A percentile compares a stretch with the other conserved stretches of the same genome.
These are phyloP conservation scores for Cryptococcus sp. DNA, from an alignment of 1,284 basidiomycete species.

Conservation along the genomic window DNA sequence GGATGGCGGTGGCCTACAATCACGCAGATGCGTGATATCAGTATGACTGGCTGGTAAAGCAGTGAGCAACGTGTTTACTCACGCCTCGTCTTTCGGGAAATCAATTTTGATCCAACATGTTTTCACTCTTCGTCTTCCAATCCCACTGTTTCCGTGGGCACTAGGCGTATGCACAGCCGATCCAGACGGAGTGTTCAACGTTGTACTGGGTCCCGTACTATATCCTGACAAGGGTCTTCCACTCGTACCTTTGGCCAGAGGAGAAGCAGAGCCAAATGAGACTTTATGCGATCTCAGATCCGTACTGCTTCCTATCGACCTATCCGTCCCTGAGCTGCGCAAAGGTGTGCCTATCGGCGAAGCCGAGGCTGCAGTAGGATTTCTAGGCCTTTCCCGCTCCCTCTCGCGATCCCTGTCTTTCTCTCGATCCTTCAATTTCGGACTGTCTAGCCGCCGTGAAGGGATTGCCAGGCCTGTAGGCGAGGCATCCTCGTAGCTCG, in stretches of 20 bases:
- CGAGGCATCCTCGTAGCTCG: constrained; percentile 25
- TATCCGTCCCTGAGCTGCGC: constrained; percentile 16
- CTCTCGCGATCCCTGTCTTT: neutral
- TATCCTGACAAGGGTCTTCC: neutral
- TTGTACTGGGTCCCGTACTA: constrained; percentile 1
- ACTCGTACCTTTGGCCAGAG: constrained; percentile 20
- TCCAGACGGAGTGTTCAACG: constrained; percentile 9
- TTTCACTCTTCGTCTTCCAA: constrained; percentile 10
- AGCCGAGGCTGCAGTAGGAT: constrained; percentile 6
- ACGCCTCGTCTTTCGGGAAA: constrained; percentile 31
- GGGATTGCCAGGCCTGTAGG: constrained; percentile 26
- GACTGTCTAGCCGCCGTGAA: constrained; percentile 11
- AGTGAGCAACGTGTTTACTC: constrained; percentile 4
- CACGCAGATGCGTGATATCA: constrained; percentile 7
- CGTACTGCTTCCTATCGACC: constrained; percentile 12
- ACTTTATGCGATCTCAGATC: constrained; percentile 22
- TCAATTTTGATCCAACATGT: constrained; percentile 32
- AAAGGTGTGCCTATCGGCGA: constrained; percentile 17
- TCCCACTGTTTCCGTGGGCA: neutral
- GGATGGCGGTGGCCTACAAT: constrained; percentile 27
- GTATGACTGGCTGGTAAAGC: constrained; percentile 2
- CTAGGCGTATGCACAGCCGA: constrained; percentile 10
- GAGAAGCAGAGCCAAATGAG: constrained; percentile 32
- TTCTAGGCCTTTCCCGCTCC: neutral
- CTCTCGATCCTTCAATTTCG: constrained; percentile 6